phyloP scores from a whole-genome alignment of 257 asterid species.

The Linaria vulgaris region DNA sequence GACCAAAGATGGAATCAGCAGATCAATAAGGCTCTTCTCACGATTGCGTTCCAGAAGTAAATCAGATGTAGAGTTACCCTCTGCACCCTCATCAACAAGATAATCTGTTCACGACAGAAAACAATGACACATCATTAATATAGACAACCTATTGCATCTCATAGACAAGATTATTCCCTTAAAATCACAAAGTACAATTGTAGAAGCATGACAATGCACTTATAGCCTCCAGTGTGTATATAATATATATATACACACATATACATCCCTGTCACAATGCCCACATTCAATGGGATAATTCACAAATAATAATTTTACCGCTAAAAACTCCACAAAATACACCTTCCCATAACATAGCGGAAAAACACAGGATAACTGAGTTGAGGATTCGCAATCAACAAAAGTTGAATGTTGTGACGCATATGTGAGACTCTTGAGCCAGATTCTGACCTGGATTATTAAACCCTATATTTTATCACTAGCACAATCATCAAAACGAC shows the following conservation, averaged over 20 bases:
- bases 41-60: constrained; percentile 89
- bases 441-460: not conserved
- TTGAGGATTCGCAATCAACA: not conserved
- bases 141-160: constrained; percentile 10
- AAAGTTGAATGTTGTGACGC: not conserved
- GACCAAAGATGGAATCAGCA: constrained; percentile 79
- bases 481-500: no score
- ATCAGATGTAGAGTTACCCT: constrained; percentile 89
- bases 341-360: constrained; percentile 1
- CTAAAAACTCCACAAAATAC: not conserved
- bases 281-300: not conserved
- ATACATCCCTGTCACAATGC: no score
- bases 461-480: no score
- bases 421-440: not conserved
- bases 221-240: no score
- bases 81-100: constrained; percentile 94
- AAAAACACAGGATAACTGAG: not conserved
- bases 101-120: constrained; percentile 62
- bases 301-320: not conserved
- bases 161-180: constrained; percentile 16
- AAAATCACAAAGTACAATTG: constrained; percentile 8
- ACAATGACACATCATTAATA: constrained; percentile 20
- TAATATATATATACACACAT: no score
- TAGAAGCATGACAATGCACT: not conserved
- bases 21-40: constrained; percentile 80